Evolutionary conservation across 2,329 filamentous ascomycete genomes (phyloP).

Genomic region (Xylariaceae sp.): DNA sequence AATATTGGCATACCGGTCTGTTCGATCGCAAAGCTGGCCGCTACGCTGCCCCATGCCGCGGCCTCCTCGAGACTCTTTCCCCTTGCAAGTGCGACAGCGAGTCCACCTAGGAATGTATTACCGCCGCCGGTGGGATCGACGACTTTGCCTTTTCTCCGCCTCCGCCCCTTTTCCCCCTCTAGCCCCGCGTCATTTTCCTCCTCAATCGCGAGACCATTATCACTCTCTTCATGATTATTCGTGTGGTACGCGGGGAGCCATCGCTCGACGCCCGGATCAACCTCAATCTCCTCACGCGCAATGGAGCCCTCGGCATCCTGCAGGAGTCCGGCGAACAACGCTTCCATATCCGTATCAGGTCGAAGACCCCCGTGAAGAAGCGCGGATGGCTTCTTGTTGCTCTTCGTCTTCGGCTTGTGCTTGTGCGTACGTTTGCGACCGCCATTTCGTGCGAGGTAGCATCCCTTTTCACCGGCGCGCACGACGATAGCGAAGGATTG

Average conservation of each 20-base stretch:
- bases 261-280: conserved; percentile 58
- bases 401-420: conserved; percentile 13
- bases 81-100: conserved; percentile 54
- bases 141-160: conserved; percentile 43
- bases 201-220: neutral
- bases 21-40: conserved; percentile 90
- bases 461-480: conserved; percentile 66
- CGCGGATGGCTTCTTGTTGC: conserved; percentile 39
- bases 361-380: conserved; percentile 46
- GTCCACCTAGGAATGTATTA: conserved; percentile 74
- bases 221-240: conserved; percentile 24
- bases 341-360: conserved; percentile 58
- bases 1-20: conserved; percentile 77
- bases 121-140: conserved; percentile 93
- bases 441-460: conserved; percentile 56
- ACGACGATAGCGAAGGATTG: conserved; percentile 63
- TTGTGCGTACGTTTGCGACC: conserved; percentile 41
- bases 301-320: conserved; percentile 49
- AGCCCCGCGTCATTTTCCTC: neutral
- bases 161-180: neutral
- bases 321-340: conserved; percentile 53
- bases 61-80: conserved; percentile 61
- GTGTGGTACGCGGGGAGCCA: conserved; percentile 77
- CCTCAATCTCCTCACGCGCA: conserved; percentile 52
- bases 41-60: conserved; percentile 70